These are phyloP conservation scores for Tricholoma terreum DNA, from an alignment of 768 basidiomycete genomes.

Conservation along the genomic window DNA sequence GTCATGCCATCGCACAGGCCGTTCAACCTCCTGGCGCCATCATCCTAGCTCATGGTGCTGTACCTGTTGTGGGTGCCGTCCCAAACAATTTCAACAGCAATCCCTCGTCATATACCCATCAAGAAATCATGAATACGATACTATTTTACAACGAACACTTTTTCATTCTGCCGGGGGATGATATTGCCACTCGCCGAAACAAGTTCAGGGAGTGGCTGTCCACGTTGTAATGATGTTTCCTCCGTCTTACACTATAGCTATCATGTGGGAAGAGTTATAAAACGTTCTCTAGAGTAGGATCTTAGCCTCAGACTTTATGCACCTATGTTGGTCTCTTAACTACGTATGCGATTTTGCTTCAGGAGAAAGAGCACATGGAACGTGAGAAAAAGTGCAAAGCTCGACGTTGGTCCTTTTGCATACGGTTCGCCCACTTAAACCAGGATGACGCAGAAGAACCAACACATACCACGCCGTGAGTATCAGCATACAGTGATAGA, in stretches of 20 bases:
- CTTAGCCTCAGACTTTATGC: too few species aligned
- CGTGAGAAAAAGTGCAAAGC: too few species aligned
- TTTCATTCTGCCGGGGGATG: slow-evolving; percentile 11
- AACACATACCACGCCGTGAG: too few species aligned
- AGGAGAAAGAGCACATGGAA: too few species aligned
- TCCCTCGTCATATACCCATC: slow-evolving; percentile 5
- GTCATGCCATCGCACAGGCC: background rate
- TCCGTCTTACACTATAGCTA: too few species aligned
- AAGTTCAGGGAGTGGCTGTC: slow-evolving; percentile 7
- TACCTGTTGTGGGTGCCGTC: slow-evolving; percentile 8
- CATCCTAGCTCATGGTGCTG: background rate
- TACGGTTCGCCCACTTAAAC: too few species aligned
- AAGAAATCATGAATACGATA: slow-evolving; percentile 12
- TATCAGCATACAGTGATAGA: too few species aligned
- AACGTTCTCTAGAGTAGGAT: background rate
- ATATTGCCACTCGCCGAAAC: background rate
- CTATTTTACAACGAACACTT: slow-evolving; percentile 19
- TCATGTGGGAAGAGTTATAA: background rate
- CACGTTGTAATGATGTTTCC: too few species aligned
- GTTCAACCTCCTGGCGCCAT: background rate
- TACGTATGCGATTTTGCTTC: too few species aligned
- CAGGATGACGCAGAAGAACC: too few species aligned
- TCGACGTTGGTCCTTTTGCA: too few species aligned
- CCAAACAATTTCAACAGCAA: slow-evolving; percentile 10
- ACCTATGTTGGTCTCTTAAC: too few species aligned